phyloP scores from a whole-genome alignment of 306 rosid genomes.

The Cucurbita argyrosperma region DNA sequence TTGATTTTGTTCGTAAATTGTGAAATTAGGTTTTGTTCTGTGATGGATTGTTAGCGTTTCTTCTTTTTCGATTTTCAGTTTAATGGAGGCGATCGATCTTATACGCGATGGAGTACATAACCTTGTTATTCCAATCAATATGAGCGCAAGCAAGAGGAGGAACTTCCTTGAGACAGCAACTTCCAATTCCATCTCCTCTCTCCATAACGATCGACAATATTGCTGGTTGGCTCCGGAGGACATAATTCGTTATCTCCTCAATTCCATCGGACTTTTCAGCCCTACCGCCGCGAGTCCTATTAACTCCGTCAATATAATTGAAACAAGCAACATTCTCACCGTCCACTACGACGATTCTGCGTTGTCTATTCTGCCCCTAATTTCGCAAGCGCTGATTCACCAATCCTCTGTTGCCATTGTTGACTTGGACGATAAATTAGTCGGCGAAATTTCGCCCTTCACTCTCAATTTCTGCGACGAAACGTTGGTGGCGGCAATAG shows the following conservation, averaged over 20 bases:
- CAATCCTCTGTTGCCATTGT: constrained; percentile 67
- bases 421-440: constrained; percentile 27
- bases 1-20: background rate
- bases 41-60: background rate
- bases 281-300: constrained; percentile 26
- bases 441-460: constrained; percentile 67
- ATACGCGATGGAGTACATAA: constrained; percentile 62
- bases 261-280: constrained; percentile 48
- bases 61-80: constrained; percentile 19
- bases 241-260: constrained; percentile 61
- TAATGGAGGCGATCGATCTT: constrained; percentile 59
- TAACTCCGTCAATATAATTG: constrained; percentile 33
- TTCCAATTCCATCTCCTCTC: background rate
- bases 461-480: constrained; percentile 51
- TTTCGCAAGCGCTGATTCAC: constrained; percentile 22
- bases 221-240: constrained; percentile 90
- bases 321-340: constrained; percentile 23
- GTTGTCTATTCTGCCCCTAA: constrained; percentile 34
- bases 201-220: constrained; percentile 30
- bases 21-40: background rate
- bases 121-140: constrained; percentile 45
- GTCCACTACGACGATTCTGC: constrained; percentile 53
- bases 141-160: constrained; percentile 4
- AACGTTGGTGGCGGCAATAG: constrained; percentile 32
- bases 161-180: background rate